phyloP scores from a whole-genome alignment of 441 rosid species.

The Erodium texanum region DNA sequence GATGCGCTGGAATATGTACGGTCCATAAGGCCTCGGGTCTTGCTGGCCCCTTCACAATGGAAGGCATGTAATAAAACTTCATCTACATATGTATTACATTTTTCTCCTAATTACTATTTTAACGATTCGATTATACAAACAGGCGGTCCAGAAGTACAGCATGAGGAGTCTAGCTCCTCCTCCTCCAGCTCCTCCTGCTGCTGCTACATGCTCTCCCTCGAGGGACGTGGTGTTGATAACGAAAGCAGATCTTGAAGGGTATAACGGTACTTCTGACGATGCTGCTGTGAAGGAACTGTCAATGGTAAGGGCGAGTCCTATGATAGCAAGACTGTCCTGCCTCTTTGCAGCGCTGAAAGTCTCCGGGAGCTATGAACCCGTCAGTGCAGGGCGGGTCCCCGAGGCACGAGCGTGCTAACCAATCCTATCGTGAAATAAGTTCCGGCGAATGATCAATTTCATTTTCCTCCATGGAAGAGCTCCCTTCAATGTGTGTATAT shows the following conservation, averaged over 20 bases:
- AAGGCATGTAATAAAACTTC: background rate
- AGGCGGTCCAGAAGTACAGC: background rate
- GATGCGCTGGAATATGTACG: background rate
- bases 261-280: background rate
- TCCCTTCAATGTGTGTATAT: background rate
- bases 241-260: background rate
- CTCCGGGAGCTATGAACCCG: background rate
- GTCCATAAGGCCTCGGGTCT: background rate
- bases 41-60: background rate
- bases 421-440: no score
- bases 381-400: background rate
- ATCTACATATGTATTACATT: no score
- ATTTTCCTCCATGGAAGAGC: background rate
- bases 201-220: background rate
- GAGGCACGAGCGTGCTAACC: background rate
- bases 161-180: background rate
- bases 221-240: background rate
- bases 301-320: background rate
- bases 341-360: background rate
- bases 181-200: background rate
- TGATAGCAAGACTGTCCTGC: background rate
- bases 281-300: background rate
- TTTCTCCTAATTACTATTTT: background rate
- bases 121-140: background rate
- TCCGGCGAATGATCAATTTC: no score